Evolutionary conservation across 2,329 filamentous ascomycete species (phyloP).

Genomic region (Fusarium annulatum): DNA sequence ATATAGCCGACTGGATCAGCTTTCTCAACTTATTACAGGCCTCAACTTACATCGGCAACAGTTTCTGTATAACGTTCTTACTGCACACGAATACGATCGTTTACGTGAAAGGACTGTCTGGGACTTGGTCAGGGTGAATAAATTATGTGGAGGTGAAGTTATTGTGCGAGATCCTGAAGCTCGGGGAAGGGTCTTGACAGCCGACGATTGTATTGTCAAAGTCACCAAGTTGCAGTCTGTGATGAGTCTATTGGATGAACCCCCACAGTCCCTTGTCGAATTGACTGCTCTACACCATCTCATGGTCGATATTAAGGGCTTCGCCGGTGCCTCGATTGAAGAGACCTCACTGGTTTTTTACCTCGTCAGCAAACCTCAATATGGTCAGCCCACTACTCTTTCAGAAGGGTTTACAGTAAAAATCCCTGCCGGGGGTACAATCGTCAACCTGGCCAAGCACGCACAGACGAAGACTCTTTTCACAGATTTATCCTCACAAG

Average conservation of each 20-base stretch:
- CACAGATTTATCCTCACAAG: constrained; percentile 82
- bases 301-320: constrained; percentile 84
- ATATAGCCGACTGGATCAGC: constrained; percentile 82
- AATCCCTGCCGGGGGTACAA: constrained; percentile 77
- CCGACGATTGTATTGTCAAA: constrained; percentile 92
- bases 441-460: constrained; percentile 72
- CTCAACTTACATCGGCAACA: constrained; percentile 88
- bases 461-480: constrained; percentile 86
- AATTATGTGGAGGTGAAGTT: constrained; percentile 90
- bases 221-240: constrained; percentile 91
- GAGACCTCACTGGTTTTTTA: constrained; percentile 81
- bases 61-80: constrained; percentile 93
- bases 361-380: constrained; percentile 77
- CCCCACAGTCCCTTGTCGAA: constrained; percentile 75
- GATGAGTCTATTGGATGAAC: constrained; percentile 92
- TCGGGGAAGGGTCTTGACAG: constrained; percentile 86
- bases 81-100: constrained; percentile 80
- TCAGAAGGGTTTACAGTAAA: constrained; percentile 88
- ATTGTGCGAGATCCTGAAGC: constrained; percentile 91
- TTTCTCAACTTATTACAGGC: constrained; percentile 83
- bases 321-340: constrained; percentile 80
- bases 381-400: constrained; percentile 71
- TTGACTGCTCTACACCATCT: constrained; percentile 81
- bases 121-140: constrained; percentile 94
- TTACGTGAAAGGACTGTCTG: constrained; percentile 92